Percentiles rank a stretch among this genome's conserved stretches.
These are phyloP conservation scores for Pelargonium citronellum DNA, from an alignment of 441 rosid genomes.

Conservation along the genomic window DNA sequence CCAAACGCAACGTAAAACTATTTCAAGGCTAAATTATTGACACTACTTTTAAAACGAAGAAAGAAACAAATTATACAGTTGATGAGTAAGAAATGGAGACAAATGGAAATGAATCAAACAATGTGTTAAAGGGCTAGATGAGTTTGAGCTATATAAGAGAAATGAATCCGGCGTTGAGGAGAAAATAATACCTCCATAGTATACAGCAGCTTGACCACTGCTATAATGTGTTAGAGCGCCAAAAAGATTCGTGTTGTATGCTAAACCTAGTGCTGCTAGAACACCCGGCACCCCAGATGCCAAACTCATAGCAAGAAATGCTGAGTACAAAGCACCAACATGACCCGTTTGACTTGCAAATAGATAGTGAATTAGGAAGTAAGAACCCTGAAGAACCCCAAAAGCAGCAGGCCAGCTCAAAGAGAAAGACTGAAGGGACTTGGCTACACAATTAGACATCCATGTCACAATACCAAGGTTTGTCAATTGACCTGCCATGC, in stretches of 20 bases:
- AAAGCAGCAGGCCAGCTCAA: constrained; percentile 90
- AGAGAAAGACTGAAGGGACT: constrained; percentile 53
- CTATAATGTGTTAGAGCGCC: constrained; percentile 93
- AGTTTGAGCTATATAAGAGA: background rate
- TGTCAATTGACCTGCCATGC: constrained; percentile 88
- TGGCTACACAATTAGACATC: constrained; percentile 77
- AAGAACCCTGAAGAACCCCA: constrained; percentile 71
- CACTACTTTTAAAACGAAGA: too few species aligned
- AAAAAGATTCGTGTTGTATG: constrained; percentile 82
- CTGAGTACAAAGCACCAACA: constrained; percentile 86
- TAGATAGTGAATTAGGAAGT: constrained; percentile 82
- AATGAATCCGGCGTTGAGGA: too few species aligned
- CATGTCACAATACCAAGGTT: constrained; percentile 74
- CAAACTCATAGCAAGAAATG: constrained; percentile 91
- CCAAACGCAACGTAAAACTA: too few species aligned
- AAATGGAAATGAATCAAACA: too few species aligned
- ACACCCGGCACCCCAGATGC: constrained; percentile 84
- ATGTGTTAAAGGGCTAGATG: too few species aligned
- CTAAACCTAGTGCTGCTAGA: constrained; percentile 76
- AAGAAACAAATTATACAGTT: too few species aligned
- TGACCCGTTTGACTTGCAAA: constrained; percentile 97
- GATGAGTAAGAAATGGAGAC: too few species aligned
- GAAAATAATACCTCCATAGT: constrained; percentile 61
- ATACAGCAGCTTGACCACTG: constrained; percentile 96
- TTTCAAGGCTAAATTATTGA: too few species aligned